phyloP scores from a whole-genome alignment of 768 basidiomycete species.

The Ephemerocybe angulata region DNA sequence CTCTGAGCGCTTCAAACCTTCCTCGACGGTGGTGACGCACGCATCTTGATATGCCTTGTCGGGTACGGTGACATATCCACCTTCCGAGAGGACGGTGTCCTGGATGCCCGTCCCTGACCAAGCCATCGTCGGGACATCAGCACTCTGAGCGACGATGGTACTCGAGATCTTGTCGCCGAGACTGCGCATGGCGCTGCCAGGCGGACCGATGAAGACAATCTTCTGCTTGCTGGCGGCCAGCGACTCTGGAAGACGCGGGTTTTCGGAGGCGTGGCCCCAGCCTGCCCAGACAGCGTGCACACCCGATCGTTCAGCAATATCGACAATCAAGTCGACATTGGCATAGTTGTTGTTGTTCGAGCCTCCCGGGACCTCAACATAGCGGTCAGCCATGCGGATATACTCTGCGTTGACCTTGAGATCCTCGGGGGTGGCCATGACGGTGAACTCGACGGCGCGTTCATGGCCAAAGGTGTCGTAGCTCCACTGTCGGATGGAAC shows the following conservation, averaged over 20 bases:
- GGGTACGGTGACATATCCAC: constrained; percentile 92
- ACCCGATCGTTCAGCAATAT: constrained; percentile 93
- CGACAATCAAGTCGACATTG: constrained; percentile 98
- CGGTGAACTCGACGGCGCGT: constrained; percentile 95
- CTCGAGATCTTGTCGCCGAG: constrained; percentile 99
- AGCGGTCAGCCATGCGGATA: constrained; percentile 99
- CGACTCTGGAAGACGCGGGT: constrained; percentile 92
- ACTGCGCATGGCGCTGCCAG: constrained; percentile 98
- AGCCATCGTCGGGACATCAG: constrained; percentile 95
- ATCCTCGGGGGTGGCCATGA: constrained; percentile 99
- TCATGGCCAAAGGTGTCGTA: constrained; percentile 99
- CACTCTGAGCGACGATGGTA: constrained; percentile 97
- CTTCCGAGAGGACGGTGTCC: constrained; percentile 77
- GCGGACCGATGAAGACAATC: constrained; percentile 98
- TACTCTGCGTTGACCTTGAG: constrained; percentile 99
- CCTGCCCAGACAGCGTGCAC: constrained; percentile 99
- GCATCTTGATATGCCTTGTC: constrained; percentile 86
- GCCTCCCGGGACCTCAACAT: constrained; percentile 97
- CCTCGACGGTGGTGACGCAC: constrained; percentile 84
- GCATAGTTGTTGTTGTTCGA: constrained; percentile 99
- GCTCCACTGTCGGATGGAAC: constrained; percentile 98
- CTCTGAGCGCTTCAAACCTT: constrained; percentile 80
- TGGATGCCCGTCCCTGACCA: constrained; percentile 97
- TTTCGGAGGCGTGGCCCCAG: constrained; percentile 99
- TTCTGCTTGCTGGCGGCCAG: constrained; percentile 89